Base-by-base conservation (phyloP, 2,329 filamentous ascomycete genomes). In the Chaetomium sp. region DNA sequence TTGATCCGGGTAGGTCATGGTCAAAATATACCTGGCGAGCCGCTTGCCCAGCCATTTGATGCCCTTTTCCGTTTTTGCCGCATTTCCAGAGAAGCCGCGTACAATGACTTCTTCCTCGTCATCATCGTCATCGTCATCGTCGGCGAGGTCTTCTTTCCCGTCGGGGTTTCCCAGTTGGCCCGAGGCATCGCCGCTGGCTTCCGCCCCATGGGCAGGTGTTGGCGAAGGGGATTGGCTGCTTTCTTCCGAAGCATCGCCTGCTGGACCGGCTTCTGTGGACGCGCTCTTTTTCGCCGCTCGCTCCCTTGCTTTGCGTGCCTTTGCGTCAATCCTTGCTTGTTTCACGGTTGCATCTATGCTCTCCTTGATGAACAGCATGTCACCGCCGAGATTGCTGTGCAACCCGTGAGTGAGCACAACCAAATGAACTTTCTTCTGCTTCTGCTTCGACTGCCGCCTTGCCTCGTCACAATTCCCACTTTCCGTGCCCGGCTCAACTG, bases 11-110 rank as follows among this genome's bases (percentile, higher is more conserved):
- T 96, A 97, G 33, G 94, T 97, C 79, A 97, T 88, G 60, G 89
- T 85, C 51, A 99, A 82, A 33, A 98, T 87, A 75, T 94, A 96
- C 79, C 93, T 93, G 23, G 95, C 95, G 29, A 99, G 85, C 58
- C 95, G 87, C 76, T 98, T 98, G 23, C 95, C 95, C 5, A 99
- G 85, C 76, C 97, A 99, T 76, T 98, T 97, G 73, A 99, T 98
- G 19, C 95, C 95, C 69, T 90, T 88, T 78, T 99, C 95, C 2
- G 95, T 99, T 64, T 90, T 89, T 38, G 92, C 92, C 8, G 91
- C 92, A 75, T 98, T 98, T 55, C 92, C 93, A 7, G 89, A 87
- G 74, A 94, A 98, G 2, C 94, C 94, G 68, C 94, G 85, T 2
- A 97, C 94, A 71, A 98, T 88, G 16, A 97, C 89, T 74, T 96